Conservation (phyloP, 805 yeast species). For the Candida saitoana region DNA sequence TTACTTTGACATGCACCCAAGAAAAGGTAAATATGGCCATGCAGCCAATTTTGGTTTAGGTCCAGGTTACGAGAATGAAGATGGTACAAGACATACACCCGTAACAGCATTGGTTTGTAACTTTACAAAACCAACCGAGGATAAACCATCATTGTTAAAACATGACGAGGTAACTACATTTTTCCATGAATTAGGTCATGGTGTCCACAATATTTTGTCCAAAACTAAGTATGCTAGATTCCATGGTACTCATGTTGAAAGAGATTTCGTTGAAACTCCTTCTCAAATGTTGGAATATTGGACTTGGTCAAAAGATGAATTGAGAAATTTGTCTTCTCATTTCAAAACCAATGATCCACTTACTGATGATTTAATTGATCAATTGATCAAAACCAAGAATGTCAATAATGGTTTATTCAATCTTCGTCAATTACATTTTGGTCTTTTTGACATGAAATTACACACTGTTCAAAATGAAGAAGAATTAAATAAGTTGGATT, state of each 20-base stretch:
- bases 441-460: slow-evolving; percentile 68
- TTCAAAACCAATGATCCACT: slow-evolving; percentile 58
- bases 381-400: slow-evolving; percentile 61
- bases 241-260: slow-evolving; percentile 71
- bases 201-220: slow-evolving; percentile 74
- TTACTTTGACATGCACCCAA: slow-evolving; percentile 77
- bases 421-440: slow-evolving; percentile 75
- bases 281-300: slow-evolving; percentile 86
- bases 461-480: slow-evolving; percentile 45
- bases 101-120: slow-evolving; percentile 80
- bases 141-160: slow-evolving; percentile 69
- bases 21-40: slow-evolving; percentile 84
- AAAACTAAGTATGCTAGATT: slow-evolving; percentile 61
- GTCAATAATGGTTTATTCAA: slow-evolving; percentile 72
- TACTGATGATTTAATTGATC: slow-evolving; percentile 52
- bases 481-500: slow-evolving; percentile 43
- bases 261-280: slow-evolving; percentile 91
- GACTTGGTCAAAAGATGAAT: slow-evolving; percentile 71
- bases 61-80: slow-evolving; percentile 52
- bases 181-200: slow-evolving; percentile 89
- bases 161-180: slow-evolving; percentile 79
- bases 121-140: slow-evolving; percentile 68
- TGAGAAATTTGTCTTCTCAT: slow-evolving; percentile 60
- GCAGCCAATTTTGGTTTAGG: slow-evolving; percentile 77
- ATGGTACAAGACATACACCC: slow-evolving; percentile 55